Conservation (phyloP, 331 rosid genomes). For the Rosa hybrid region DNA sequence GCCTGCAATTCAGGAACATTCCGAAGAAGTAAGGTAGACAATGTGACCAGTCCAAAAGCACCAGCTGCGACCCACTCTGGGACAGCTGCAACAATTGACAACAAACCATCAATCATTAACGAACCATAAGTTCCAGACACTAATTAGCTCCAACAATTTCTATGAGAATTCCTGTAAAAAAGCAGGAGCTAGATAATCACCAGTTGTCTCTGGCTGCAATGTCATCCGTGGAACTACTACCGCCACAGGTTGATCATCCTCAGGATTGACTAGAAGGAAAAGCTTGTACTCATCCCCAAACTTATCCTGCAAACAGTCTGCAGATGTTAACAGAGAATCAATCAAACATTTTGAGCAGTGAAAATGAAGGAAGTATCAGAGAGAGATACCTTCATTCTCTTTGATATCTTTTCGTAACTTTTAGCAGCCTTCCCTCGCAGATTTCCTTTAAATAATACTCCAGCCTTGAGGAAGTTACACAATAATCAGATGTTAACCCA, state of each 20-base stretch:
- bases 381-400: constrained; percentile 71
- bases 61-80: constrained; percentile 99
- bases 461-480: constrained; percentile 60
- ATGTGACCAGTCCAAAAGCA: constrained; percentile 86
- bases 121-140: constrained; percentile 10
- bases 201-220: constrained; percentile 94
- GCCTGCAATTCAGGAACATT: constrained; percentile 94
- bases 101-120: constrained; percentile 14
- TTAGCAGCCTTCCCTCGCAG: constrained; percentile 85
- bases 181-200: constrained; percentile 45
- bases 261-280: constrained; percentile 89
- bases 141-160: not conserved
- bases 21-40: constrained; percentile 84
- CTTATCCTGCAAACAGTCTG: constrained; percentile 55
- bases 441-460: constrained; percentile 94
- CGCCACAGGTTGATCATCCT: constrained; percentile 97
- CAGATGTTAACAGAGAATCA: constrained; percentile 27
- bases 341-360: constrained; percentile 9
- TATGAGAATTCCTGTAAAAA: not conserved
- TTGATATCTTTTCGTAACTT: constrained; percentile 83
- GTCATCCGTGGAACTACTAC: constrained; percentile 87
- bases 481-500: not conserved
- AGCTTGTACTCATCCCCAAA: constrained; percentile 85
- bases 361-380: constrained; percentile 12
- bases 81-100: constrained; percentile 60